Evolutionary conservation across 257 asterid species (phyloP).

Genomic region (Ehretia macrophylla): DNA sequence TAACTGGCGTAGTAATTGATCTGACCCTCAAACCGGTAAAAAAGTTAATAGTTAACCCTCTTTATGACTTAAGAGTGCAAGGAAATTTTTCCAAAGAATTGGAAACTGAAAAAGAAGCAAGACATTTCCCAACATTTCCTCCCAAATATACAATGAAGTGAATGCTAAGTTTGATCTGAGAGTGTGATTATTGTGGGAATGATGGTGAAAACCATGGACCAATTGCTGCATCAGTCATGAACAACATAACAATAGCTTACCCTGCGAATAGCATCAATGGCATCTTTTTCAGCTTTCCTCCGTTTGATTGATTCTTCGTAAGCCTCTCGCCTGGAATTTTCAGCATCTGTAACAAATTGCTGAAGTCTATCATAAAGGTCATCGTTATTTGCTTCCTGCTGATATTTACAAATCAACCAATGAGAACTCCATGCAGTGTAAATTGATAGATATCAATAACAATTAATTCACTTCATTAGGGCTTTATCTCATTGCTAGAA

Average conservation of each 20-base stretch:
- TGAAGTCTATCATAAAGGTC: conserved; percentile 58
- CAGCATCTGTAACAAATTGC: conserved; percentile 63
- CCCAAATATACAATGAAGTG: too few species aligned
- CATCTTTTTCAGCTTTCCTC: conserved; percentile 72
- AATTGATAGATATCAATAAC: background rate
- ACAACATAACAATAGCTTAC: conserved; percentile 35
- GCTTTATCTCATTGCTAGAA: too few species aligned
- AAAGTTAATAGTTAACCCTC: too few species aligned
- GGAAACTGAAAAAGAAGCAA: too few species aligned
- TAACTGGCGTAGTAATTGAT: too few species aligned
- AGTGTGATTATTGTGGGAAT: too few species aligned
- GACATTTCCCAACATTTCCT: too few species aligned
- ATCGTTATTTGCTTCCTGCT: conserved; percentile 53
- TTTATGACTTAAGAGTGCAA: too few species aligned
- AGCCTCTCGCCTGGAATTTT: conserved; percentile 65
- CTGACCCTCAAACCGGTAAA: too few species aligned
- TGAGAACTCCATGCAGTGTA: background rate
- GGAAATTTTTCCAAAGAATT: too few species aligned
- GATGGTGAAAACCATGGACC: too few species aligned
- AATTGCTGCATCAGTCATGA: background rate
- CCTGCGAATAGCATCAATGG: conserved; percentile 34
- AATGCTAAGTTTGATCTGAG: too few species aligned
- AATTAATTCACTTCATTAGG: background rate
- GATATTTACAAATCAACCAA: conserved; percentile 23
- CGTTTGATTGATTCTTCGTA: conserved; percentile 62